Percentiles rank a stretch among this genome's conserved stretches.
Evolutionary conservation across 1,284 basidiomycete genomes (phyloP).

Genomic region (Leccinum pseudoinsigne): DNA sequence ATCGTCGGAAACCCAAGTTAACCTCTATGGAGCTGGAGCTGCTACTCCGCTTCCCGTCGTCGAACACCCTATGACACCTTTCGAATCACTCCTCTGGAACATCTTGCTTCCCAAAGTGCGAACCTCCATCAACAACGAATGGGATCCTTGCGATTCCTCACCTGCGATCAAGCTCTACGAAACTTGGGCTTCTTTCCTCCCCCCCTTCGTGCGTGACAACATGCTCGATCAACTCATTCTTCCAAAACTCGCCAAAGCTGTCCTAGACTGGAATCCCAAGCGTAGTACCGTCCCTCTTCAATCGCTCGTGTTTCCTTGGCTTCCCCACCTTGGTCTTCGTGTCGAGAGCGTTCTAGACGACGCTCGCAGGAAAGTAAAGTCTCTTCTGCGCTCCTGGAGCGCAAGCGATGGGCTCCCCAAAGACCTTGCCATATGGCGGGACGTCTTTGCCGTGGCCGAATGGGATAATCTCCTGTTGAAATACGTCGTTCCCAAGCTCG

Average conservation of each 20-base stretch:
- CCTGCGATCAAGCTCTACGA: constrained; percentile 85
- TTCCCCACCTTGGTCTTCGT: constrained; percentile 82
- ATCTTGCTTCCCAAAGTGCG: constrained; percentile 95
- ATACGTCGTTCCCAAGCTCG: constrained; percentile 89
- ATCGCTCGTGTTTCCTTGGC: constrained; percentile 92
- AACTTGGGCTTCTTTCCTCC: constrained; percentile 85
- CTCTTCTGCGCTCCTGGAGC: constrained; percentile 76
- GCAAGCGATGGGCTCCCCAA: constrained; percentile 73
- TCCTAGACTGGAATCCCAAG: constrained; percentile 82
- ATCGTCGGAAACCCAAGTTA: constrained; percentile 46
- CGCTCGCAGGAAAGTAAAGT: constrained; percentile 83
- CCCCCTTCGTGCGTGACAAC: constrained; percentile 92
- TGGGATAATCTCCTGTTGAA: constrained; percentile 94
- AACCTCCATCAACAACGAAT: constrained; percentile 90
- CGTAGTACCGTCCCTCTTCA: constrained; percentile 64
- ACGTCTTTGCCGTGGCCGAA: constrained; percentile 77
- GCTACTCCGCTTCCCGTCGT: constrained; percentile 35
- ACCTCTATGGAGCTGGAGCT: constrained; percentile 54
- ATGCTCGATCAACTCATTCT: constrained; percentile 93
- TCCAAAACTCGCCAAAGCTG: constrained; percentile 85
- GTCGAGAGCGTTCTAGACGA: constrained; percentile 83
- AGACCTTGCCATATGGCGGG: constrained; percentile 79
- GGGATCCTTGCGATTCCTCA: constrained; percentile 75
- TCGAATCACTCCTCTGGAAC: constrained; percentile 93
- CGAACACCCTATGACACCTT: constrained; percentile 86